Evolutionary conservation across 2,329 filamentous ascomycete genomes (phyloP).

Genomic region (Ceratocystis cubensis): DNA sequence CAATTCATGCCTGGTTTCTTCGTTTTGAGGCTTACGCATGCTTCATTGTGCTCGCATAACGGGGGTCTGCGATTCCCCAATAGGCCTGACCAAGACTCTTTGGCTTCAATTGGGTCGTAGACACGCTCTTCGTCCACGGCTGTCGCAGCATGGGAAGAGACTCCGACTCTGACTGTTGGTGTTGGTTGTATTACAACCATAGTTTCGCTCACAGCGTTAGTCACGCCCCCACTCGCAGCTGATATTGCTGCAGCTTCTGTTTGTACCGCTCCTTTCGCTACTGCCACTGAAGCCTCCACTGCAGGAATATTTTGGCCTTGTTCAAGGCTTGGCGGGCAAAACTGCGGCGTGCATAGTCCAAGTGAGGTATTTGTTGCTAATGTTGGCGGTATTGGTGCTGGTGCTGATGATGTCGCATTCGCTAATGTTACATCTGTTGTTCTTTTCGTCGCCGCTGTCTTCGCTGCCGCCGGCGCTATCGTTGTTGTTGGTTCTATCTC

Average conservation of each 20-base stretch:
- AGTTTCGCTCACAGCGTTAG: neutral
- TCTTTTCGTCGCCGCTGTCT: too few species aligned
- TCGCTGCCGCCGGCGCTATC: neutral
- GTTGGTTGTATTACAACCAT: neutral
- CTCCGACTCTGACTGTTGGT: neutral
- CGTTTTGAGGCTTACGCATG: conserved; percentile 69
- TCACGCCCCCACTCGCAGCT: neutral
- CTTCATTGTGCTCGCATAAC: conserved; percentile 76
- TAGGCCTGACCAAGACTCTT: conserved; percentile 76
- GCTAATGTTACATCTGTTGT: too few species aligned
- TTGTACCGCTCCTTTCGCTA: neutral
- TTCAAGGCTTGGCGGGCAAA: too few species aligned
- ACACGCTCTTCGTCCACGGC: conserved; percentile 25
- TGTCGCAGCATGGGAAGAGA: neutral
- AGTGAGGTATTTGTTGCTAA: too few species aligned
- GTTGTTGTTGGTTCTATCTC: neutral
- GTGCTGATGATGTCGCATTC: too few species aligned
- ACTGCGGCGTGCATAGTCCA: too few species aligned
- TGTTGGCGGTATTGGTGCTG: too few species aligned
- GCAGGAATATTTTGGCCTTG: too few species aligned
- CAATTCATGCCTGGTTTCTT: conserved; percentile 82
- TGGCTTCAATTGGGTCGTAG: conserved; percentile 57
- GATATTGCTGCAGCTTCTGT: neutral
- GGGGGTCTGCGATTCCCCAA: conserved; percentile 64
- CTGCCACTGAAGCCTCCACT: neutral